phyloP scores from a whole-genome alignment of 2,329 filamentous ascomycete species.

The Sordariomycetes sp. region DNA sequence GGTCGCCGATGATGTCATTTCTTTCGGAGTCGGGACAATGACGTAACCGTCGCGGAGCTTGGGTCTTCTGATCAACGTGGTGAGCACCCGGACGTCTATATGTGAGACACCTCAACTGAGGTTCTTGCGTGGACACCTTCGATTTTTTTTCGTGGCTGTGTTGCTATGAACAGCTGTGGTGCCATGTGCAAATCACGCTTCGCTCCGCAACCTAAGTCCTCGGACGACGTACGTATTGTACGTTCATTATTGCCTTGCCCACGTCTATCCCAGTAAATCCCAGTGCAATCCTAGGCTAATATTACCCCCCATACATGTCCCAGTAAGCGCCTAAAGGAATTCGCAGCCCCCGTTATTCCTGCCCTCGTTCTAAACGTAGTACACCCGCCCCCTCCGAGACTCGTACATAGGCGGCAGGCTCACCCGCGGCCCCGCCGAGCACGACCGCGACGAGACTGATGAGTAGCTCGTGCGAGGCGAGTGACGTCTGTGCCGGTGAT shows the following conservation, averaged over 20 bases:
- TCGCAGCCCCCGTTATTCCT: slow-evolving; percentile 5
- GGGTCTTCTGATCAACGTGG: not conserved
- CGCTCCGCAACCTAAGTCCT: not conserved
- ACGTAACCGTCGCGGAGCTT: not conserved
- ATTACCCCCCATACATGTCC: not conserved
- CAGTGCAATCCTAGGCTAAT: not conserved
- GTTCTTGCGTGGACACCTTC: not conserved
- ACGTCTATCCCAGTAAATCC: not conserved
- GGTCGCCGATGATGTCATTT: slow-evolving; percentile 2
- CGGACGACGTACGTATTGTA: not conserved
- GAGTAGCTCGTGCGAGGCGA: slow-evolving; percentile 19
- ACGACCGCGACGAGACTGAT: slow-evolving; percentile 11
- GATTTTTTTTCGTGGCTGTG: not conserved
- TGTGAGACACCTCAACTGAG: too few species aligned
- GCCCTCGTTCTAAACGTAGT: slow-evolving; percentile 20
- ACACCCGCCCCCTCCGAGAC: slow-evolving; percentile 26
- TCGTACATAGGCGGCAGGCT: slow-evolving; percentile 22
- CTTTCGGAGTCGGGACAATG: not conserved
- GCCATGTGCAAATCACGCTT: not conserved
- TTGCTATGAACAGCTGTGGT: too few species aligned
- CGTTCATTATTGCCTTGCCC: not conserved
- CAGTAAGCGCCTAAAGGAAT: not conserved
- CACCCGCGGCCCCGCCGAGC: slow-evolving; percentile 19
- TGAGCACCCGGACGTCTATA: too few species aligned
- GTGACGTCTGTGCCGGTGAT: slow-evolving; percentile 19